These are phyloP conservation scores for Pseudomassariella vexata DNA, from an alignment of 2,329 filamentous ascomycete genomes.

Conservation along the genomic window DNA sequence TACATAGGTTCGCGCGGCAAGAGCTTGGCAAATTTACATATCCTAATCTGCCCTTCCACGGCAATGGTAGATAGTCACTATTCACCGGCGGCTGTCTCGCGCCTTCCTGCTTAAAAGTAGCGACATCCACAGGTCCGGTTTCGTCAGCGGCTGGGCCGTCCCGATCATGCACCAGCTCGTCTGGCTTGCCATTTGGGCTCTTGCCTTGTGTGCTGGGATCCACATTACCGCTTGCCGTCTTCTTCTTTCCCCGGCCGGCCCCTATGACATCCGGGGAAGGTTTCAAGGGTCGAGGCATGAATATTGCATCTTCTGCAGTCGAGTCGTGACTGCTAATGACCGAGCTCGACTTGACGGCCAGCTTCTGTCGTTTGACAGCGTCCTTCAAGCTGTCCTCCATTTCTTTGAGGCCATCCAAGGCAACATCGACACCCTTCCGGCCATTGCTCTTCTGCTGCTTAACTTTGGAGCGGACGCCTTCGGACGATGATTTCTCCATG, in stretches of 20 bases:
- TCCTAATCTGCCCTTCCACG: constrained; percentile 84
- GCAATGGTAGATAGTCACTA: constrained; percentile 75
- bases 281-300: constrained; percentile 12
- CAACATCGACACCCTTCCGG: constrained; percentile 27
- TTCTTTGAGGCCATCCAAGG: constrained; percentile 38
- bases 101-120: constrained; percentile 18
- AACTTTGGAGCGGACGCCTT: not conserved
- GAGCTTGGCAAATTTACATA: constrained; percentile 57
- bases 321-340: constrained; percentile 14
- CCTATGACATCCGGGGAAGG: constrained; percentile 6
- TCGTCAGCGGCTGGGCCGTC: constrained; percentile 1
- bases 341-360: constrained; percentile 37
- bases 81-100: constrained; percentile 71
- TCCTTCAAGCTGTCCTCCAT: constrained; percentile 43
- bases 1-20: too few relatives aligned
- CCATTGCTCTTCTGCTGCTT: constrained; percentile 9
- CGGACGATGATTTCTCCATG: not conserved
- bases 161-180: not conserved
- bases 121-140: constrained; percentile 14
- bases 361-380: constrained; percentile 38
- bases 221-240: too few relatives aligned
- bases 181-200: not conserved
- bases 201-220: too few relatives aligned
- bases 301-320: constrained; percentile 28
- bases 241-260: constrained; percentile 2